Base-by-base conservation (phyloP, 257 asterid species). In the Ilex asprella region DNA sequence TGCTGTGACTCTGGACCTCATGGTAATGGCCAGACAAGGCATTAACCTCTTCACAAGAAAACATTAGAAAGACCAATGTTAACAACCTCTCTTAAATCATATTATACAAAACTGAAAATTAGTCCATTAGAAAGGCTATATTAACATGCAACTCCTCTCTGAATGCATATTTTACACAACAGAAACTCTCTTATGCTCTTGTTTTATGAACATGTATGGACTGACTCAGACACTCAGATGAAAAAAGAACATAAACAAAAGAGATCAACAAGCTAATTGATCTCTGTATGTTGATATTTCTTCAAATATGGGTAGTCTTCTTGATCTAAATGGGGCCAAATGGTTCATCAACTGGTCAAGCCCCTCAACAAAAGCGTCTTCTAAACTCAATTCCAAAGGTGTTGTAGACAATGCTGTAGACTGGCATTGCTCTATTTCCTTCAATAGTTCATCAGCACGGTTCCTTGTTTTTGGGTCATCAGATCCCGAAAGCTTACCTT, bases 271-370 rank as follows among this genome's bases (percentile, higher is more conserved):
- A 14, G 89, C 95, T 68, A 87, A 67, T 73, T 90, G 96, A 90
- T 90, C 91, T 81, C 89, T 82, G 68, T 74, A 76, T 14, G 88
- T 72, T 50, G 88, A 74, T 9, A 91, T 91, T 67, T 91, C 96
- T 84, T 91, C 96, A 51, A 91, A 91, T 59, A 91, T 86, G 16
- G 97, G 97, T 56, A 91, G 97, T 63, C 97, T 78, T 72, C 76
- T 82, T 12, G 96, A 73, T 64, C 94, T 80, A 31, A 60, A 44
- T 7, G 86, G 91, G 10, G 82, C 70, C 94, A 88, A 85, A 14
- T 78, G 78, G 70, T 63, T 80, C 81, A 85, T 84, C 83, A 85
- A 73, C 82, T 82, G 82, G 60, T 90, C 93, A 65, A 85, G 82
- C 43, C 94, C 88, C 52, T 75, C 83, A 2, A 72, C 67, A 49